These are phyloP conservation scores for Prunus davidiana DNA, from an alignment of 306 rosid genomes.

Conservation along the genomic window DNA sequence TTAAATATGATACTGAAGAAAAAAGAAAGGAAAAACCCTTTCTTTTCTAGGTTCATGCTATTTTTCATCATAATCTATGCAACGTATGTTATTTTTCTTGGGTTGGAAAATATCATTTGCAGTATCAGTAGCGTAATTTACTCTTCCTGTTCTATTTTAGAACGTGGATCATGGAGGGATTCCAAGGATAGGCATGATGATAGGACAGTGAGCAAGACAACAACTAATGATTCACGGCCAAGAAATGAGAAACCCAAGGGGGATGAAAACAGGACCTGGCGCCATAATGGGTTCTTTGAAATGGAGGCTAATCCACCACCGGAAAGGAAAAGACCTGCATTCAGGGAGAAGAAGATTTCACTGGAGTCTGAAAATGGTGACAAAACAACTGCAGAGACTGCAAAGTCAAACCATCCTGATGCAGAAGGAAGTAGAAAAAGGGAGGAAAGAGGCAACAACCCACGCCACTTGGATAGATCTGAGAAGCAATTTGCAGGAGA, in stretches of 20 bases:
- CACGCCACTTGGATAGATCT: slow-evolving; percentile 46
- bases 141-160: slow-evolving; percentile 26
- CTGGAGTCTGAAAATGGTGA: slow-evolving; percentile 43
- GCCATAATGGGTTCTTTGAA: slow-evolving; percentile 51
- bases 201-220: slow-evolving; percentile 33
- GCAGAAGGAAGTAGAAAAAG: slow-evolving; percentile 52
- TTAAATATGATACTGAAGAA: not conserved
- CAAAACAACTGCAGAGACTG: slow-evolving; percentile 32
- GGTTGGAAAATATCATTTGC: not conserved
- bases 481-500: slow-evolving; percentile 39
- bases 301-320: slow-evolving; percentile 46
- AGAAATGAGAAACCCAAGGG: slow-evolving; percentile 51
- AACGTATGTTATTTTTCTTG: not conserved
- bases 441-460: slow-evolving; percentile 57
- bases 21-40: not conserved
- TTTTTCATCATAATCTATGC: not conserved
- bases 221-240: slow-evolving; percentile 35
- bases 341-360: slow-evolving; percentile 75
- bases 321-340: slow-evolving; percentile 72
- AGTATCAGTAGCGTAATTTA: not conserved
- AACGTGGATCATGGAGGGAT: slow-evolving; percentile 72
- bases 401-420: slow-evolving; percentile 46
- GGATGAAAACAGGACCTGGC: slow-evolving; percentile 38
- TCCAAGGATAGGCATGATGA: slow-evolving; percentile 43
- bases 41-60: not conserved